phyloP scores from a whole-genome alignment of 345 rosid species.

The Garcia nutans region DNA sequence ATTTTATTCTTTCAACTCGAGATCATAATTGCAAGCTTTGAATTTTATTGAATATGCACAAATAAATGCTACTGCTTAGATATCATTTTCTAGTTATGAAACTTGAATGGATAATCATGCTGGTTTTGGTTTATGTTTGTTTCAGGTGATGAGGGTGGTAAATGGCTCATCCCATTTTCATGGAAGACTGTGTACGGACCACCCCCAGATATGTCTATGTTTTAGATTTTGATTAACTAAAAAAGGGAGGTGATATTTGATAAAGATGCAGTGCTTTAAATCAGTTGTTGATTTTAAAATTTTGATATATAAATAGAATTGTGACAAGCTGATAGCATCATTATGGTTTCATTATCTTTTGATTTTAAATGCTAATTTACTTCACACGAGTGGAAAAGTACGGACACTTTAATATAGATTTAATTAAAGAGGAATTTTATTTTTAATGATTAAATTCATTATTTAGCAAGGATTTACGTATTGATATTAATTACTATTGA shows the following conservation, averaged over 20 bases:
- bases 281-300: background rate
- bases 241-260: background rate
- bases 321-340: background rate
- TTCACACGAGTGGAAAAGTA: too few relatives aligned
- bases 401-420: too few relatives aligned
- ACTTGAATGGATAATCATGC: background rate
- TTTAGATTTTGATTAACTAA: slow-evolving; percentile 34
- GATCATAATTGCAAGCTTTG: background rate
- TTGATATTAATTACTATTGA: too few relatives aligned
- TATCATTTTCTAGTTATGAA: background rate
- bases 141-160: slow-evolving; percentile 58
- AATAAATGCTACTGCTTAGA: background rate
- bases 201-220: slow-evolving; percentile 81
- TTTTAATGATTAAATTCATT: too few relatives aligned
- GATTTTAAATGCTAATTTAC: background rate
- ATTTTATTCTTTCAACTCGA: background rate
- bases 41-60: background rate
- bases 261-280: background rate
- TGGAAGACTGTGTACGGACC: slow-evolving; percentile 87
- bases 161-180: slow-evolving; percentile 71
- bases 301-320: background rate
- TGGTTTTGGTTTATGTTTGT: background rate
- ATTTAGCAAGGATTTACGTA: too few relatives aligned
- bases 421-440: too few relatives aligned
- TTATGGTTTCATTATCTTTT: background rate